Evolutionary conservation across 345 rosid species (phyloP).

Genomic region (Noccaea caerulescens): DNA sequence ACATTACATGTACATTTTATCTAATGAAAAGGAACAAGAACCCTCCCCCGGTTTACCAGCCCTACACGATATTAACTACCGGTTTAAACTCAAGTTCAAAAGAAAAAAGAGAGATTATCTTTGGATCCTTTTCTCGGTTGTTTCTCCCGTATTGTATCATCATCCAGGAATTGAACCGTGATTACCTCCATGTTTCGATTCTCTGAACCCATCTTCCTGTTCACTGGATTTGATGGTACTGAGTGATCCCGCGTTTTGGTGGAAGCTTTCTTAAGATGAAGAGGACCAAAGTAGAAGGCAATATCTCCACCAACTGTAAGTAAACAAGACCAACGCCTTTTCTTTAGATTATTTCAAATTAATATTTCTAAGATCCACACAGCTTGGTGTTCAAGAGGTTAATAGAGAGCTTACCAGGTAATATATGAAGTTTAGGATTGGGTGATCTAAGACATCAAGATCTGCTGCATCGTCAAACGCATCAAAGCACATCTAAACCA

Average conservation of each 20-base stretch:
- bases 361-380: neutral
- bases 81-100: neutral
- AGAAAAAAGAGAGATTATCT: neutral
- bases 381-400: neutral
- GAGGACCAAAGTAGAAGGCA: constrained; percentile 77
- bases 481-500: constrained; percentile 46
- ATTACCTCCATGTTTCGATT: constrained; percentile 20
- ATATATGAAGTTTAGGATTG: constrained; percentile 63
- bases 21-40: constrained; percentile 29
- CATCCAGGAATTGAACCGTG: neutral
- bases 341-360: constrained; percentile 6
- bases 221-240: constrained; percentile 71
- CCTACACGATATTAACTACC: constrained; percentile 30
- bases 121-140: constrained; percentile 1
- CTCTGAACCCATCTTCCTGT: neutral
- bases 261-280: constrained; percentile 80
- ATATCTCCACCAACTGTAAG: constrained; percentile 72
- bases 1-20: constrained; percentile 31
- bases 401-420: constrained; percentile 55
- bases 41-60: constrained; percentile 1
- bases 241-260: constrained; percentile 70
- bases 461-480: constrained; percentile 64
- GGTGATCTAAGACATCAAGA: constrained; percentile 70
- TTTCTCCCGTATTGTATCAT: neutral
- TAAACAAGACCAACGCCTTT: constrained; percentile 2